These are phyloP conservation scores for Rhodamnia argentea DNA, from an alignment of 345 rosid species.

Conservation along the genomic window DNA sequence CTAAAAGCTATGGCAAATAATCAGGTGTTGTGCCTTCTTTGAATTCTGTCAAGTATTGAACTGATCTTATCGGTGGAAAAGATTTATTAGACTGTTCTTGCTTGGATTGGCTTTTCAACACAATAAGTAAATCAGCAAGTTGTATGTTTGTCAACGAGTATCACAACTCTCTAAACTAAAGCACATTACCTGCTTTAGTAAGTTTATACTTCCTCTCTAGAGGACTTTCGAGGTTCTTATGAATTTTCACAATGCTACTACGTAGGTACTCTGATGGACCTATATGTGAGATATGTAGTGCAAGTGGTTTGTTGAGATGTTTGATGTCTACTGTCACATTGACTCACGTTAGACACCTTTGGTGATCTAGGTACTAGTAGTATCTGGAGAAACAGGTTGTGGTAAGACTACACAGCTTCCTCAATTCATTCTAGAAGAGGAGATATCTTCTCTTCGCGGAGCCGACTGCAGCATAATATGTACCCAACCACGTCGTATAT, in stretches of 20 bases:
- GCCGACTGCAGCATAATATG: constrained; percentile 84
- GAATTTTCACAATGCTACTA: neutral
- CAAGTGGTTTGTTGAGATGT: neutral
- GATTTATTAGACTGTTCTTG: neutral
- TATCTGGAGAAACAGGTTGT: constrained; percentile 98
- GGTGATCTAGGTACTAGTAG: constrained; percentile 57
- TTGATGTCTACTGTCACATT: neutral
- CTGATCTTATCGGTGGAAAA: neutral
- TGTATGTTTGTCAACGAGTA: neutral
- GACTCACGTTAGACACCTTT: neutral
- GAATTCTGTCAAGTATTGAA: neutral
- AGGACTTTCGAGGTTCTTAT: neutral
- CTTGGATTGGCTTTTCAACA: neutral
- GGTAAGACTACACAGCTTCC: constrained; percentile 99
- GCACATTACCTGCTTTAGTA: neutral
- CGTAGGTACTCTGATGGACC: neutral
- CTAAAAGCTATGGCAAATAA: constrained; percentile 66
- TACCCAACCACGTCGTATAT: constrained; percentile 95
- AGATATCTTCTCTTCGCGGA: constrained; percentile 64
- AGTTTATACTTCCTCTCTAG: neutral
- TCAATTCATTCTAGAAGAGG: constrained; percentile 87
- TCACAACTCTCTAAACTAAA: neutral
- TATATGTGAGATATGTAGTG: neutral
- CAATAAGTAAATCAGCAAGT: neutral
- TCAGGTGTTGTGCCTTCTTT: constrained; percentile 43